Percentiles rank a stretch among this genome's conserved stretches.
Conservation (phyloP, 2,329 filamentous ascomycete species). For the Cryphonectria japonica region DNA sequence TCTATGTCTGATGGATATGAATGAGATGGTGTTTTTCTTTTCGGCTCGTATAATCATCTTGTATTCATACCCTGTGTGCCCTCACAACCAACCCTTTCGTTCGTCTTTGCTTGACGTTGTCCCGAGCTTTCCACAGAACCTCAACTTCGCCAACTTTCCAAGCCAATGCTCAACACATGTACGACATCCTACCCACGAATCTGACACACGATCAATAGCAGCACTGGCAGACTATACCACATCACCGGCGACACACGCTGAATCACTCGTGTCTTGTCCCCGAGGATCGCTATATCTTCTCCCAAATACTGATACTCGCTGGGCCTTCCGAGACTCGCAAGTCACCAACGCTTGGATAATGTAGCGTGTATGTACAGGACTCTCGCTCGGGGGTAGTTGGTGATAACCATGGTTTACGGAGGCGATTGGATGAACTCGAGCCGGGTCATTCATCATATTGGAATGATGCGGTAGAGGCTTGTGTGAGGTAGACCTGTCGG, state of each 20-base stretch:
- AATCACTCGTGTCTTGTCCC: background rate
- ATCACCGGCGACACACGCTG: background rate
- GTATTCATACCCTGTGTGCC: slow-evolving; percentile 5
- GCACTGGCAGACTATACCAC: background rate
- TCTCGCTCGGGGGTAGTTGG: background rate
- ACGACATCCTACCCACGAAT: background rate
- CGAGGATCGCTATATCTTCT: background rate
- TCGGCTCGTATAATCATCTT: slow-evolving; percentile 9
- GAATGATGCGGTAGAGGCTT: background rate
- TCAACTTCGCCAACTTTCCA: background rate
- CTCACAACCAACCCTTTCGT: background rate
- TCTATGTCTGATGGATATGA: slow-evolving; percentile 12
- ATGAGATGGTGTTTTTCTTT: background rate
- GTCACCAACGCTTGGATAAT: too few species aligned
- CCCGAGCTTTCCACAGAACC: background rate
- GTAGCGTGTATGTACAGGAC: too few species aligned
- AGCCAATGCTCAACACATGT: background rate
- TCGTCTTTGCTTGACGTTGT: background rate
- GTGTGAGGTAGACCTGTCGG: background rate
- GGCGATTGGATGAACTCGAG: background rate
- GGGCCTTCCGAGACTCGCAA: background rate
- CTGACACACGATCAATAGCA: background rate
- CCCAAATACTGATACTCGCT: background rate
- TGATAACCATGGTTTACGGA: background rate
- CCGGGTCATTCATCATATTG: background rate